Conservation (phyloP, 1,139 yeast species). For the Zygosaccharomyces sapae region DNA sequence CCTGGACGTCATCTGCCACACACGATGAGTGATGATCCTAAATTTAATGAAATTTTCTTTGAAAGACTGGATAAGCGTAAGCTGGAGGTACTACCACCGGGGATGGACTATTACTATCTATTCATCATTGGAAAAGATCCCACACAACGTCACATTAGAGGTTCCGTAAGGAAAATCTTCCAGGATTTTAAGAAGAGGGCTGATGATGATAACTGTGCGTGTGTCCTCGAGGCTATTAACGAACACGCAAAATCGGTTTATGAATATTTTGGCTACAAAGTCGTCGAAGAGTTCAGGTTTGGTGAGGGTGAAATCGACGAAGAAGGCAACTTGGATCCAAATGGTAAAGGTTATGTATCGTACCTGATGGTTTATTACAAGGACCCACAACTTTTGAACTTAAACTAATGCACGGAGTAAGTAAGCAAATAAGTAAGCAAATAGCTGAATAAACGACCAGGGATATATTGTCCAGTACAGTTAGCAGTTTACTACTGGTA, state of each 20-base stretch:
- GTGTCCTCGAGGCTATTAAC: conserved; percentile 36
- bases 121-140: conserved; percentile 34
- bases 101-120: conserved; percentile 30
- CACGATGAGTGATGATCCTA: conserved; percentile 28
- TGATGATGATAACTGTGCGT: conserved; percentile 31
- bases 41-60: conserved; percentile 31
- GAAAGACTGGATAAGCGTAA: conserved; percentile 24
- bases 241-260: conserved; percentile 36
- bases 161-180: conserved; percentile 35
- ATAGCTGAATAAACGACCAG: background rate
- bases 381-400: conserved; percentile 15
- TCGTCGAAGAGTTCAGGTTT: conserved; percentile 29
- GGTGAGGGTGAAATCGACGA: conserved; percentile 35
- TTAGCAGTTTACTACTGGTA: too few relatives aligned
- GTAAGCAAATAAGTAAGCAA: too few relatives aligned
- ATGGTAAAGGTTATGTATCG: conserved; percentile 34
- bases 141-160: conserved; percentile 26
- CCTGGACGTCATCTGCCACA: conserved; percentile 28
- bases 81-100: conserved; percentile 26
- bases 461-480: too few relatives aligned
- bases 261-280: conserved; percentile 37
- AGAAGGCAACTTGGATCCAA: conserved; percentile 27
- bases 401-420: background rate
- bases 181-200: conserved; percentile 34
- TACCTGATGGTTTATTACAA: conserved; percentile 34